These are phyloP conservation scores for Trypanosoma melophagium DNA, from an alignment of 208 protist genomes.

Conservation along the genomic window DNA sequence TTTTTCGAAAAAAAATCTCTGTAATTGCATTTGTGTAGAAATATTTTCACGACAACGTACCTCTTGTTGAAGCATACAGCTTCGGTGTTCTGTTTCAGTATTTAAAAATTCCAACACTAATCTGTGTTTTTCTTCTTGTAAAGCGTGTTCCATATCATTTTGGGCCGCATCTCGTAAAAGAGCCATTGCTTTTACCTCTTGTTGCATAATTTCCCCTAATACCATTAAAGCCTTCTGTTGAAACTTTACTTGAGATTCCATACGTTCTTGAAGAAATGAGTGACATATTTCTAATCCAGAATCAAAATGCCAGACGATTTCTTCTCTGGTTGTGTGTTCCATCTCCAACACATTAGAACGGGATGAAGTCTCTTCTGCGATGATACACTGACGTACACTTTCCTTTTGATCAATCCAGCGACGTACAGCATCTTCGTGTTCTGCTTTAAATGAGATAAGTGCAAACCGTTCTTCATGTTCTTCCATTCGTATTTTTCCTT, in stretches of 20 bases:
- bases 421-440: conserved; percentile 42
- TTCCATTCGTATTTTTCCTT: conserved; percentile 26
- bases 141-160: conserved; percentile 11
- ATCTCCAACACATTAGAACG: conserved; percentile 5
- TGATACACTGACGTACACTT: conserved; percentile 18
- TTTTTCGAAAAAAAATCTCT: conserved; percentile 38
- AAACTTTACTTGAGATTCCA: conserved; percentile 23
- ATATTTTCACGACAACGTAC: conserved; percentile 30
- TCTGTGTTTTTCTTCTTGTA: conserved; percentile 24
- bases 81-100: conserved; percentile 34
- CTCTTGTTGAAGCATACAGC: conserved; percentile 40
- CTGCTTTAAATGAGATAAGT: conserved; percentile 43
- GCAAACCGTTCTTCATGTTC: conserved; percentile 57
- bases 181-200: conserved; percentile 20
- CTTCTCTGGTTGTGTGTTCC: conserved; percentile 35
- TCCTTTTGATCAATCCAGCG: conserved; percentile 37
- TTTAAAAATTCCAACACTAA: conserved; percentile 26
- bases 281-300: conserved; percentile 12
- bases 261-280: conserved; percentile 9
- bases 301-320: conserved; percentile 18
- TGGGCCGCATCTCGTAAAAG: conserved; percentile 4
- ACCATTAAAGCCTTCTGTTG: conserved; percentile 13
- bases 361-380: conserved; percentile 19
- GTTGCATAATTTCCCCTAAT: conserved; percentile 20
- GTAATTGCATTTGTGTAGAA: conserved; percentile 28